These are phyloP conservation scores for rapeseed (Brassica napus) DNA, from an alignment of 345 rosid genomes.

Conservation along the genomic window Da-Ae NC_063437.1:16596001-16596500, in stretches of 20 bases:
- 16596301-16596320: neutral
- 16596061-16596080: slow-evolving; percentile 14
- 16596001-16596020: neutral
- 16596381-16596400: neutral
- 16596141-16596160: neutral
- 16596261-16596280: neutral
- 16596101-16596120: neutral
- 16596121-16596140: neutral
- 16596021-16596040: no score
- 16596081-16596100: slow-evolving; percentile 8
- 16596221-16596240: neutral
- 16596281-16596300: neutral
- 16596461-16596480: neutral
- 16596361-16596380: neutral
- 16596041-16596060: slow-evolving; percentile 3
- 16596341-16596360: neutral
- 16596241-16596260: neutral
- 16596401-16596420: neutral
- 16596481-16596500: neutral
- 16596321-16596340: neutral
- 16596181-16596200: neutral
- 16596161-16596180: slow-evolving; percentile 3
- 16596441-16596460: no score
- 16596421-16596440: neutral
- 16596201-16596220: neutral